Base-by-base conservation (phyloP, 1,139 yeast species). In the Suhomyces guaymorum region DNA sequence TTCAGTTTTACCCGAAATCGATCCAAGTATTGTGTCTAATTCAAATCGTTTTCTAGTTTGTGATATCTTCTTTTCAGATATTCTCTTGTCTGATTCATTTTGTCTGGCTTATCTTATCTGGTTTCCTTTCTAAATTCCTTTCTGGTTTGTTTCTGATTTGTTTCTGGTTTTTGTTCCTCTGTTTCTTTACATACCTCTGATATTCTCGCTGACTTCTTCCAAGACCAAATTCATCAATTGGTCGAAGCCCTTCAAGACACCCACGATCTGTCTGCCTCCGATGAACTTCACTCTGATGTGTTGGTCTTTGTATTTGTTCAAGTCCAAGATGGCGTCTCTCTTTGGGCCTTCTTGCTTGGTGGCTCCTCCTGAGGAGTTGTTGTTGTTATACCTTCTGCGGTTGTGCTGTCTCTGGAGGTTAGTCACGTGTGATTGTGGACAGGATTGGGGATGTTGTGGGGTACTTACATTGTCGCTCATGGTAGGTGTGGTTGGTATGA, bases 201-300 rank as follows among this genome's bases (percentile, higher is more conserved):
- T 49, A 19, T 73, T 74, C 57, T 92, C 97, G 30, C 73, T 73
- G 9, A 86, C 90, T 29, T 89, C 82, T 51, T 89, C 96, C 48
- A 92, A 73, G 7, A 92, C 97, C 49, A 92, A 70, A 63, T 92
- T 92, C 95, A 90, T 84, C 59, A 89, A 73, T 59, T 86, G 95
- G 58, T 92, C 98, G 57, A 75, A 89, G 13, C 98, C 97, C 52
- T 85, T 87, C 49, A 92, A 73, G 1, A 67, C 63, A 15, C 98
- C 98, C 16, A 73, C 71, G 7, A 90, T 81, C 55, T 70, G 66
- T 57, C 97, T 77, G 10, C 96, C 97, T n/a, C 96, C 96, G 48
- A 82, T 75, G 55, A 92, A 80, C 54, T 85, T 81, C 39, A 89
- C 95, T 49, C 84, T 74, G 34, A 92, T 78, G 47, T 73, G 63